Evolutionary conservation across 163 green algal genomes (phyloP), one percentile per base, ranked within the genome.

Genomic region (Scenedesmus sp.): DNA sequence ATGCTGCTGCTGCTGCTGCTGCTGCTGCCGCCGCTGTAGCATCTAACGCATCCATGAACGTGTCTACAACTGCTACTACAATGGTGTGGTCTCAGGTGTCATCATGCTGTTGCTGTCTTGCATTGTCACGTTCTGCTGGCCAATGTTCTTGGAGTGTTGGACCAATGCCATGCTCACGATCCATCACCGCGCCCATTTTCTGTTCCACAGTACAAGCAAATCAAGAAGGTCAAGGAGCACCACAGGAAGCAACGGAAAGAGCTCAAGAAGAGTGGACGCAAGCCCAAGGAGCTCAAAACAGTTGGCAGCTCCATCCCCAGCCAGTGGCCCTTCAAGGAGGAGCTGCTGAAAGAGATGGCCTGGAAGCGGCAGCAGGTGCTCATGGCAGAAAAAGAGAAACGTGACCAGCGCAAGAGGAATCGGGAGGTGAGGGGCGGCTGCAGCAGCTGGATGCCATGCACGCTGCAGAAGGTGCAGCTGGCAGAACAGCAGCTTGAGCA

Each of bases 321-420:
- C 3, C 91, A 97, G 44, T 99, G 97, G 97, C 98, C 98, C 0
- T 99, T 99, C 95, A 99, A 98, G 79, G 97, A 99, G 88, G 96
- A 99, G 90, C 94, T 99, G 4, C 92, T 99, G 0, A 97, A 98
- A 89, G 97, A 99, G 90, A 94, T 99, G 51, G 96, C 97, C 24
- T 97, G 95, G 76, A 94, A 98, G 91, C 93, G 96, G 85, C 92
- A 97, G 82, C 92, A 95, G 37, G 96, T 95, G 3, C 88, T 97
- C 7, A 92, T 93, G 24, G 91, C 95, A 22, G 95, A 97, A 84
- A 95, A 97, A 83, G 70, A 89, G 30, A 97, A 95, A 83, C 97
- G 97, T 86, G 97, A 98, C 33, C 89, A 96, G 86, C 88, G 86
- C 3, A 98, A 97, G 91, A 35, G 79, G 26, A 88, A 90, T 37